A percentile compares a stretch with the other conserved stretches of the same genome.
These are phyloP conservation scores for Polytrichum commune DNA, from an alignment of 225 moss, liverwort and hornwort genomes.

Conservation along the genomic window DNA sequence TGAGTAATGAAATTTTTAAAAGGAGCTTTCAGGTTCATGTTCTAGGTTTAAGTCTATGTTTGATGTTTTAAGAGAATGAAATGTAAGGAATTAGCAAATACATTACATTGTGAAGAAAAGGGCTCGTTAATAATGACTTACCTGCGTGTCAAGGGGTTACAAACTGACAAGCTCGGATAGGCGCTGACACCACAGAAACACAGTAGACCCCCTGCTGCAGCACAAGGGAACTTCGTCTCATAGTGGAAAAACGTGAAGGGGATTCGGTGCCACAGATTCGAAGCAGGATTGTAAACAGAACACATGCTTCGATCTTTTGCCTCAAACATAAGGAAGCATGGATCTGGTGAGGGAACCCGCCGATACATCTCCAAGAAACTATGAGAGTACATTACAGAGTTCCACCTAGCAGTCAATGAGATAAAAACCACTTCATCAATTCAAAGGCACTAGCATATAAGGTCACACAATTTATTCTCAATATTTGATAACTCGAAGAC, in stretches of 20 bases:
- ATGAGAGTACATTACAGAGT: conserved; percentile 97
- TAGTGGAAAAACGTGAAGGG: conserved; percentile 99
- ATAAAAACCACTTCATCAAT: conserved; percentile 8
- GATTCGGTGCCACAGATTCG: conserved; percentile 91
- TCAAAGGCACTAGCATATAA: too few species aligned
- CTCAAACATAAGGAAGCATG: conserved; percentile 98
- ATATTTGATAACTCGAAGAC: too few species aligned
- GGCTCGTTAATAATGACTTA: conserved; percentile 2
- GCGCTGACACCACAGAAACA: conserved; percentile 99
- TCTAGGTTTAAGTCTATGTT: too few species aligned
- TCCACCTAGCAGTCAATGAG: conserved; percentile 54
- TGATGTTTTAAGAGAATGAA: not conserved
- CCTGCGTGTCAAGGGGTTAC: conserved; percentile 95
- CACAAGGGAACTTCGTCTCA: conserved; percentile 96
- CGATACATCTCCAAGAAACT: conserved; percentile 96
- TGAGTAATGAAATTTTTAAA: too few species aligned
- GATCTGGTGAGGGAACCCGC: conserved; percentile 77
- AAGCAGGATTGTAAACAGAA: conserved; percentile 79
- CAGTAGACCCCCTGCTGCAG: conserved; percentile 88
- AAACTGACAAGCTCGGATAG: conserved; percentile 93
- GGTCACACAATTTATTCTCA: too few species aligned
- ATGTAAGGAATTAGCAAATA: not conserved
- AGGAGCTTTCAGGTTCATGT: too few species aligned
- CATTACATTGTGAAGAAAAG: not conserved
- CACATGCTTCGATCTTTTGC: conserved; percentile 99